Conservation (phyloP, 164 flowering plant species). For the Annona squamosa region DNA sequence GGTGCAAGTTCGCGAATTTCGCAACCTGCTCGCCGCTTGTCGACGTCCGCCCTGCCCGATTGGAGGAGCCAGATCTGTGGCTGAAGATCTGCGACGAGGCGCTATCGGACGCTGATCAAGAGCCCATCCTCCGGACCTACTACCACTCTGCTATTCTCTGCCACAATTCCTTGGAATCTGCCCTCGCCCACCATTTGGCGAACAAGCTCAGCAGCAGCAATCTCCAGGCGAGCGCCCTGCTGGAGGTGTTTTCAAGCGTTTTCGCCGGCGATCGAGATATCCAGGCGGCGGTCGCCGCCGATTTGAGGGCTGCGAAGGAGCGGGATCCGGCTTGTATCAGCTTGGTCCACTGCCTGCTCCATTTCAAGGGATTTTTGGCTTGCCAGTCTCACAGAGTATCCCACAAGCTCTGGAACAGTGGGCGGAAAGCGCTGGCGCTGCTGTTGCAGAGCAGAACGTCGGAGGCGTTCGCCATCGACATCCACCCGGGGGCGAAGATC, state of each 20-base stretch:
- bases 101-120: constrained; percentile 31
- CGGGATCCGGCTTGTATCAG: constrained; percentile 76
- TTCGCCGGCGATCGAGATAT: constrained; percentile 35
- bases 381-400: constrained; percentile 66
- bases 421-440: constrained; percentile 40
- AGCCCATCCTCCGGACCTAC: constrained; percentile 47
- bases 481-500: constrained; percentile 74
- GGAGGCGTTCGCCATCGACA: constrained; percentile 67
- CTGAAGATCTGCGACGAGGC: constrained; percentile 48
- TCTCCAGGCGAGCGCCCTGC: constrained; percentile 33
- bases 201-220: constrained; percentile 31
- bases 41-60: background rate
- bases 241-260: constrained; percentile 35
- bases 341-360: constrained; percentile 58
- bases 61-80: constrained; percentile 37
- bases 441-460: constrained; percentile 64
- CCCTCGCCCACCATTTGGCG: constrained; percentile 47
- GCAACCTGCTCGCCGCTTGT: background rate
- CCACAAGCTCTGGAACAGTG: constrained; percentile 51
- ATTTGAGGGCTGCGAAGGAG: constrained; percentile 56
- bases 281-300: constrained; percentile 30
- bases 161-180: constrained; percentile 41
- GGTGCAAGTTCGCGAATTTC: constrained; percentile 2
- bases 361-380: constrained; percentile 73
- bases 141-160: constrained; percentile 37